Percentiles rank a stretch among this genome's conserved stretches.
phyloP scores from a whole-genome alignment of 129 eudicot species.

The Artemisia annua region DNA sequence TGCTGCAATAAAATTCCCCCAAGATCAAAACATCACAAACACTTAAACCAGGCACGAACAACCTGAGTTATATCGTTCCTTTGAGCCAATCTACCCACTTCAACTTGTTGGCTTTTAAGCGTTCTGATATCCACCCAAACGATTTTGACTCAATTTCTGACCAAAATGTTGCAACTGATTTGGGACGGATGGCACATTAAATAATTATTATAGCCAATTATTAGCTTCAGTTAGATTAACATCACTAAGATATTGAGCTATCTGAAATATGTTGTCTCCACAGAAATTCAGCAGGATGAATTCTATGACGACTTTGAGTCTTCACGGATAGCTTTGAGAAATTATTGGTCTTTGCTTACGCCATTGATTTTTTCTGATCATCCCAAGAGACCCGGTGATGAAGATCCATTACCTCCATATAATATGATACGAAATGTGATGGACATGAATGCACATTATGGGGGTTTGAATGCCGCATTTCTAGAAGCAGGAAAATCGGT shows the following conservation, averaged over 20 bases:
- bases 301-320: constrained; percentile 63
- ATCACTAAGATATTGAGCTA: constrained; percentile 3
- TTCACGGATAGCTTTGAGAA: constrained; percentile 63
- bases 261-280: constrained; percentile 24
- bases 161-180: neutral
- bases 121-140: too few relatives aligned
- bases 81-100: too few relatives aligned
- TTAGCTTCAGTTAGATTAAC: neutral
- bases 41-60: too few relatives aligned
- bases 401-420: constrained; percentile 96
- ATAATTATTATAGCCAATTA: neutral
- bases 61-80: too few relatives aligned
- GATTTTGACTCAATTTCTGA: too few relatives aligned
- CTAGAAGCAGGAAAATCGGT: constrained; percentile 73
- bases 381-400: constrained; percentile 97
- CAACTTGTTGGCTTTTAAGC: too few relatives aligned
- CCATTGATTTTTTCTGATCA: constrained; percentile 98
- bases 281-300: constrained; percentile 76
- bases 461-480: constrained; percentile 87
- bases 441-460: constrained; percentile 97
- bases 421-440: constrained; percentile 92
- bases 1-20: too few relatives aligned
- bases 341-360: constrained; percentile 94
- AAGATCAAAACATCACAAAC: too few relatives aligned
- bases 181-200: neutral